Conservation (phyloP, 371 early-diverging fungal species). For the Mucor sp. region DNA sequence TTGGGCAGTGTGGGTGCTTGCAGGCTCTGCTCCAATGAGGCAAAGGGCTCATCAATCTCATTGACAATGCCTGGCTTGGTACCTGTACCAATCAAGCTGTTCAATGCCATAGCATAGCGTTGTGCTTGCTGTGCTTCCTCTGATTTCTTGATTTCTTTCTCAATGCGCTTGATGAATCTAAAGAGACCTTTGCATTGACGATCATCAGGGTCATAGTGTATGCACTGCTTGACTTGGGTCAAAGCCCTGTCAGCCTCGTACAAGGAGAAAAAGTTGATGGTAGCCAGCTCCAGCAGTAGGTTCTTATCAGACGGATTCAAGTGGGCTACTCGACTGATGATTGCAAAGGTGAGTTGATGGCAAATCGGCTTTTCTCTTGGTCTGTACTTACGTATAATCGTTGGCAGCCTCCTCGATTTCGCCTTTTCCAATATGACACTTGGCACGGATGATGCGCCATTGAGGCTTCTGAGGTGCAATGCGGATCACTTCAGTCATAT, state of each 20-base stretch:
- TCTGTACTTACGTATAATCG: constrained; percentile 70
- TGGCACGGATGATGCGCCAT: constrained; percentile 69
- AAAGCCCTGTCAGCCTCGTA: constrained; percentile 74
- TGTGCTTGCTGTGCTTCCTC: constrained; percentile 55
- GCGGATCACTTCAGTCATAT: constrained; percentile 56
- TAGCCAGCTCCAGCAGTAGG: constrained; percentile 65
- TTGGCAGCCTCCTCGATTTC: constrained; percentile 84
- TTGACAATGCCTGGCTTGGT: constrained; percentile 52
- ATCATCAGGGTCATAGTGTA: constrained; percentile 90
- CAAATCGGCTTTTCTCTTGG: background rate
- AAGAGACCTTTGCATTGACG: constrained; percentile 80
- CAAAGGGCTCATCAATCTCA: constrained; percentile 50
- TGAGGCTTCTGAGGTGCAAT: constrained; percentile 61
- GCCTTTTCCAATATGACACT: constrained; percentile 71
- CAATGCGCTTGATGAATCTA: constrained; percentile 72
- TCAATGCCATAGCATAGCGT: constrained; percentile 69
- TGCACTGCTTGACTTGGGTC: constrained; percentile 77
- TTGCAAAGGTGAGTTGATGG: background rate
- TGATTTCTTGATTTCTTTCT: constrained; percentile 70
- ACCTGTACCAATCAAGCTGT: constrained; percentile 61
- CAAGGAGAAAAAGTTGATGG: constrained; percentile 73
- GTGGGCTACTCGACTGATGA: constrained; percentile 64
- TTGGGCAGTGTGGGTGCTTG: constrained; percentile 47
- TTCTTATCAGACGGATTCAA: constrained; percentile 68
- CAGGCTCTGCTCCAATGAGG: constrained; percentile 32